Evolutionary conservation across 2,329 filamentous ascomycete species (phyloP), one percentile per base, ranked within the genome.

Genomic region (Cladosporium sphaerospermum): DNA sequence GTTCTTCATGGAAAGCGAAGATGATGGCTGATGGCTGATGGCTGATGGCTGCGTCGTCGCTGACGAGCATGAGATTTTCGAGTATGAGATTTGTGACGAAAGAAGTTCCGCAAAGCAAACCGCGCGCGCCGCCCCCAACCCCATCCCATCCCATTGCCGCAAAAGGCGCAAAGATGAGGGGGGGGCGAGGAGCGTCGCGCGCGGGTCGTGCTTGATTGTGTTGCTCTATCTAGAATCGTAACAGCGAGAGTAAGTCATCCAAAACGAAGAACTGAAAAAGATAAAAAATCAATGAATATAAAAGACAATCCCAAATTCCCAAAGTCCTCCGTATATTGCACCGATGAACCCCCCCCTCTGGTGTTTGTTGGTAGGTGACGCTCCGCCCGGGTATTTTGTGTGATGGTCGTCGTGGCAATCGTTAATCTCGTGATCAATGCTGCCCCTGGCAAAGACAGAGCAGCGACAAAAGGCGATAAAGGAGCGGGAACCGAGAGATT

Each of bases 351-450:
- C 34, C 34, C 34, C 10, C n/a, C n/a, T 43, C 18, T 50, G 18
- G 47, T 37, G 23, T 28, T 28, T 28, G 23, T 28, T 28, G 4
- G 23, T 28, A 28, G 23, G 23, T 28, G 23, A 28, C 23, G 7
- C 23, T 28, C 23, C 23, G 23, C 23, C 23, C 23, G 23, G 23
- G 28, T 18, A 33, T 37, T 51, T 41, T 51, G 23, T 51, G 14
- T 51, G 45, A 39, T 13, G 37, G 39, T 51, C 48, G 48, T 51
- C 31, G 23, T 28, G 16, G 32, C 9, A 43, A 9, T 51, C 48
- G 48, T 51, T 28, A 28, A 28, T 49, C 46, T 49, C 46, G 37
- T 32, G 36, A 16, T 48, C 19, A 28, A 28, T 28, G 11, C 11
- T 37, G 34, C 11, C 34, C 10, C 34, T 11, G n/a, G 34, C 34